These are phyloP conservation scores for Toxoplasma gondii DNA, from an alignment of 169 alveolate genomes.

Conservation along the genomic window DNA sequence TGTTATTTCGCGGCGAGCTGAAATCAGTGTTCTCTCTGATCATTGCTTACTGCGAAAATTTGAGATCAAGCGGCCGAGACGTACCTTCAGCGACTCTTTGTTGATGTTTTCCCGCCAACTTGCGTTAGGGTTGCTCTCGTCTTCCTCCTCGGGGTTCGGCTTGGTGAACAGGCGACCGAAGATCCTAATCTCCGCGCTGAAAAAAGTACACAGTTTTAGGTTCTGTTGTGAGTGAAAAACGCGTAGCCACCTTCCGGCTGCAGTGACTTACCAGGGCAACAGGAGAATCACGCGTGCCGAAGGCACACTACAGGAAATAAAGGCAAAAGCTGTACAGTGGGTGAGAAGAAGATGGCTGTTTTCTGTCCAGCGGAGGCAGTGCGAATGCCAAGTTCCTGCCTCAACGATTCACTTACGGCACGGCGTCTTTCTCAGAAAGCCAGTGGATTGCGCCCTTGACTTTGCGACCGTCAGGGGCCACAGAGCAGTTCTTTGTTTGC, in stretches of 20 bases:
- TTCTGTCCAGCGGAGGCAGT: too few species aligned
- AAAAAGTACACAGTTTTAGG: not conserved
- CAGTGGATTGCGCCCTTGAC: slow-evolving; percentile 88
- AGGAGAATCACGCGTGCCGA: not conserved
- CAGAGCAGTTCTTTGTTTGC: slow-evolving; percentile 77
- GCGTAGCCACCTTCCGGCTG: not conserved
- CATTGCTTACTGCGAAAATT: too few species aligned
- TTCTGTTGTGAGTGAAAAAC: not conserved
- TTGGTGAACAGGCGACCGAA: slow-evolving; percentile 84
- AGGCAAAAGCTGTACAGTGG: not conserved
- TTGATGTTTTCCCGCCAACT: slow-evolving; percentile 84
- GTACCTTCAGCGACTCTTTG: slow-evolving; percentile 76
- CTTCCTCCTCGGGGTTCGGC: slow-evolving; percentile 83
- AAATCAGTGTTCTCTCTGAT: not conserved
- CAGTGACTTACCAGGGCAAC: not conserved
- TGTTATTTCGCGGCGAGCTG: not conserved
- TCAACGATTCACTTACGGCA: slow-evolving; percentile 40
- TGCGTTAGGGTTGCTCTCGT: slow-evolving; percentile 66
- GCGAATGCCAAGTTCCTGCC: too few species aligned
- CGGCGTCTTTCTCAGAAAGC: slow-evolving; percentile 76
- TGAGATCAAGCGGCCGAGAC: not conserved
- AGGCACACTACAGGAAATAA: not conserved
- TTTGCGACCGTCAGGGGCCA: slow-evolving; percentile 76
- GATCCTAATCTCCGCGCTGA: slow-evolving; percentile 81
- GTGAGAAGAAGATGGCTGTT: too few species aligned